Base-by-base conservation (phyloP, 192 early-diverging fungal species). In the Gamsiella multidivaricata region DNA sequence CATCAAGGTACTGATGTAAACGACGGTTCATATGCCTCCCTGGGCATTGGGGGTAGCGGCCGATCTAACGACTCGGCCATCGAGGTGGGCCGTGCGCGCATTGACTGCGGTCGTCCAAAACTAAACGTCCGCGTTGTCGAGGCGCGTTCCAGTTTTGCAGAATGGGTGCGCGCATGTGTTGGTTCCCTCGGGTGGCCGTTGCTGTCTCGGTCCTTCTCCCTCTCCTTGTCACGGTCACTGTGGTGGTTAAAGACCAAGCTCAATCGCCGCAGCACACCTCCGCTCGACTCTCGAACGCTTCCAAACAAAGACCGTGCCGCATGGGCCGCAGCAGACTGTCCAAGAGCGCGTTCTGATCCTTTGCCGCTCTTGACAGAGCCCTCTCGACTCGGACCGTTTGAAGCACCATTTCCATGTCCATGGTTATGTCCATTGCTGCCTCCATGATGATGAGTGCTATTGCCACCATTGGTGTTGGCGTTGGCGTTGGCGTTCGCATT, bases 301-400 rank as follows among this genome's bases (percentile, higher is more conserved):
- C 74, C 74, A 69, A 78, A 78, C n/a, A 78, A 34, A 20, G 74
- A 78, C 10, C 74, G 74, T 8, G 74, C 74, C 20, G 74, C 74
- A 53, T 78, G 65, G 5, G 74, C 74, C 0, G 74, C 74, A 33
- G 74, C 65, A 14, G 74, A 78, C 22, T 78, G 74, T 20, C 74
- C 74, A n/a, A 69, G 11, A 11, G 65, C 74, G 20, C 74, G 51
- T 17, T 69, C 74, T 0, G 74, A 78, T 36, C 74, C 74, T 20
- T 78, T 78, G 74, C 61, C 64, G 11, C 74, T 78, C 55, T 78
- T 78, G 45, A 78, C 46, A 17, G 74, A 78, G 4, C 74, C 74
- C 43, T 78, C 74, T 29, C 74, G 65, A n/a, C 74, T 78, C 9
- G 61, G 29, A 9, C 61, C 55, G 22, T 31, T 56, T 26, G 12